Base-by-base conservation (phyloP, 2,329 filamentous ascomycete species). In the Neurospora sp. region DNA sequence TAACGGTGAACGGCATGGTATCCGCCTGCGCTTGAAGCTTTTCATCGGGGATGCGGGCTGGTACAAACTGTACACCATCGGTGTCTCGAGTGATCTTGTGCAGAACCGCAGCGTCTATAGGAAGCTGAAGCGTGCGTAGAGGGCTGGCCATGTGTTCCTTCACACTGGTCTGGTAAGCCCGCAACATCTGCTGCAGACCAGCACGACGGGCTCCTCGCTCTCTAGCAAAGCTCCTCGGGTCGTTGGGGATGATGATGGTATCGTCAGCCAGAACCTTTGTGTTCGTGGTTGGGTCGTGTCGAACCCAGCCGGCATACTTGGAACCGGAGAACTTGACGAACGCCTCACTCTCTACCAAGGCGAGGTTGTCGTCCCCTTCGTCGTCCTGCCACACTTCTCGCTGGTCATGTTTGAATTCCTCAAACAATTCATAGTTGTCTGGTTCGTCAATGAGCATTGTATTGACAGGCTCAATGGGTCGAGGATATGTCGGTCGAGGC, bases 381-480 rank as follows among this genome's bases (percentile, higher is more conserved):
- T 69, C 23, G 19, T 52, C 52, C 15, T 69, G 17, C 70, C 72
- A 75, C 68, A 67, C 71, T 1, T 15, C 39, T 68, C 72, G 68
- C 41, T 73, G 68, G n/a, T 72, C 8, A 79, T 77, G 1, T 11
- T 68, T 68, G 12, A 75, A 70, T 8, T 10, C 46, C 43, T 40
- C 41, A 67, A 67, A 68, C 62, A 38, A 23, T 6, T 23, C 41
- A 1, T 79, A 79, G 6, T 78, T 79, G 72, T 85, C 82, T 0
- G 81, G 79, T 12, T 85, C 76, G 12, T 84, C 84, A 68, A 86
- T 82, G 68, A 76, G 79, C 46, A 86, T 69, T 23, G 83, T 79
- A 2, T 81, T 77, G 1, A 78, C 76, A n/a, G 73, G 70, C 41
- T 28, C 73, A 66, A 36, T 19, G 11, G 67, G 73, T 17, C 72